Evolutionary conservation across 768 basidiomycete species (phyloP).

Genomic region (Clitopilus hobsonii): DNA sequence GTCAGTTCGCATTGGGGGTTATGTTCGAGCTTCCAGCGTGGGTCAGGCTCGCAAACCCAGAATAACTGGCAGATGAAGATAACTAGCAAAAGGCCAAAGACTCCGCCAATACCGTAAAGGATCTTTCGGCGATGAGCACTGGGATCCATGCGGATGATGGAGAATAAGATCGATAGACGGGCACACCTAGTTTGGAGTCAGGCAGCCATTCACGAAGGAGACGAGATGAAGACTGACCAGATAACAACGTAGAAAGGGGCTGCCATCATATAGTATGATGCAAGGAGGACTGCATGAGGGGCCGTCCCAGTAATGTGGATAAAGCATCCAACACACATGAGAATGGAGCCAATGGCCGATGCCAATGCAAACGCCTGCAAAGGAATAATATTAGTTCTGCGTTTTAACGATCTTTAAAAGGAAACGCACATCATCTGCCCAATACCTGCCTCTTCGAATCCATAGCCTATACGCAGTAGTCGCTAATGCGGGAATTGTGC

Average conservation of each 20-base stretch:
- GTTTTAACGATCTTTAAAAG: background rate
- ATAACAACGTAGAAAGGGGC: slow-evolving; percentile 31
- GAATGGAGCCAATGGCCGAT: slow-evolving; percentile 20
- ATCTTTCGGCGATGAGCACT: slow-evolving; percentile 18
- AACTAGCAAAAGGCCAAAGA: slow-evolving; percentile 23
- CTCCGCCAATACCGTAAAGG: slow-evolving; percentile 22
- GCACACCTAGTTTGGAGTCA: slow-evolving; percentile 27
- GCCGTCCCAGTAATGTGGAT: slow-evolving; percentile 18
- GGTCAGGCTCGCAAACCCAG: slow-evolving; percentile 36
- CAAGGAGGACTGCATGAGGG: slow-evolving; percentile 10
- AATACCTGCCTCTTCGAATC: slow-evolving; percentile 25
- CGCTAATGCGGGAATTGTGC: slow-evolving; percentile 25
- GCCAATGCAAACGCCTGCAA: slow-evolving; percentile 24
- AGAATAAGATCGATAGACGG: slow-evolving; percentile 49
- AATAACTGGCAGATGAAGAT: slow-evolving; percentile 40
- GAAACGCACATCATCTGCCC: slow-evolving; percentile 30
- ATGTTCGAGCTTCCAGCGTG: slow-evolving; percentile 31
- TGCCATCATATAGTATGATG: slow-evolving; percentile 31
- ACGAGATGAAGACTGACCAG: slow-evolving; percentile 21
- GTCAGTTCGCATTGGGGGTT: slow-evolving; percentile 39
- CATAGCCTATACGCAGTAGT: slow-evolving; percentile 26
- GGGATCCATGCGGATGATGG: slow-evolving; percentile 48
- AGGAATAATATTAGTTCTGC: background rate
- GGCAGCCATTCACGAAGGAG: background rate
- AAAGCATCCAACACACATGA: slow-evolving; percentile 23